Base-by-base conservation (phyloP, 2,329 filamentous ascomycete genomes). In the Nigrospora oryzae region DNA sequence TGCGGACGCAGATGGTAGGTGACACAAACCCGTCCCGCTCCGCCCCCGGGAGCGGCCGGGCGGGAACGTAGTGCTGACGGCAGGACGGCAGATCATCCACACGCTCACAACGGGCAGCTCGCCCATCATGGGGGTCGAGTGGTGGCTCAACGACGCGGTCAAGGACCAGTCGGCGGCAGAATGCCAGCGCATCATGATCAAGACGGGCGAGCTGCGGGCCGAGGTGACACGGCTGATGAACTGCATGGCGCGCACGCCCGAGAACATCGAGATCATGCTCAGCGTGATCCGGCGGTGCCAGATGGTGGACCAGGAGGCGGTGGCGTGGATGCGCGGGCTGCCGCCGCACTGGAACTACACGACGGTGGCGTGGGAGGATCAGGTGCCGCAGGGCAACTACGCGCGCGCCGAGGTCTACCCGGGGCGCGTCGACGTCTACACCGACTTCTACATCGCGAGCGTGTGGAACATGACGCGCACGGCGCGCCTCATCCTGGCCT, bases 1-100 rank as follows among this genome's bases (percentile, higher is more conserved):
- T 83, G 14, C 68, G 79, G 46, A 77, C 73, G 2, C 76, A 82
- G 51, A 80, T 82, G 71, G 75, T 78, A 61, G 45, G 66, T 28
- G 11, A 10, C 23, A 28, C 23, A 28, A 28, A 2, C 8, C 23
- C 23, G 23, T 28, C 23, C 23, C 23, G 23, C 23, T 28, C 23
- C 23, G 23, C 23, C 23, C 23, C 23, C 23, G 23, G 23, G 23
- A 28, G 23, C 23, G 23, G 23, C 23, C 4, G 23, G 23, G 23
- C 23, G 5, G 23, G 23, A 28, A 28, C 5, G 7, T 28, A 28
- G 23, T 10, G 23, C 23, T 28, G 23, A 28, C 23, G 7, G 8
- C 23, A 10, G 23, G 23, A 28, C 23, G 23, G 8, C 40, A 77
- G 75, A 75, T 78, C 40, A 74, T 82, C 43, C 74, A 80, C 50